Evolutionary conservation across 176 grass and related monocot species (phyloP).

Genomic region (Aegilops sharonensis): DNA sequence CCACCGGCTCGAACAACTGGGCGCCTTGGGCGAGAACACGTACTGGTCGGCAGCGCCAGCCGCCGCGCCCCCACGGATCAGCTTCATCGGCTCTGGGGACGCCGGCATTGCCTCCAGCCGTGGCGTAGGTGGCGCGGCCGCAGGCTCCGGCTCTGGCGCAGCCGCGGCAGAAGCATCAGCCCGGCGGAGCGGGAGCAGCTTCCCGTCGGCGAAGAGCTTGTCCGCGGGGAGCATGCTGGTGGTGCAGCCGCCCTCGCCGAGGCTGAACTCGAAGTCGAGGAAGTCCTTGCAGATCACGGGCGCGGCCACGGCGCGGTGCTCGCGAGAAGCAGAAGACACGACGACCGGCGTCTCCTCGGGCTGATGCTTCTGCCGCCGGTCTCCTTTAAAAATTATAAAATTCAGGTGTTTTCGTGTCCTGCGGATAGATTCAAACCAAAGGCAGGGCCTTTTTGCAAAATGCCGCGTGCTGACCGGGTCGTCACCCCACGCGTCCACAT

Average conservation of each 20-base stretch:
- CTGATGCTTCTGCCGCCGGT: too few relatives aligned
- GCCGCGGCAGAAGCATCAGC: background rate
- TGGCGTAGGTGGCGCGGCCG: background rate
- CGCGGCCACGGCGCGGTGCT: background rate
- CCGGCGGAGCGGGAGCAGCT: constrained; percentile 65
- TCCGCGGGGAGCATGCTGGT: constrained; percentile 77
- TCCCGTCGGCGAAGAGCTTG: constrained; percentile 82
- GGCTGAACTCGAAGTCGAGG: constrained; percentile 87
- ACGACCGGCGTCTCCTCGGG: background rate
- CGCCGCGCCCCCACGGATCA: constrained; percentile 26
- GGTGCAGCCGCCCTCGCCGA: constrained; percentile 54
- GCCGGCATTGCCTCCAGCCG: background rate
- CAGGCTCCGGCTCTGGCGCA: background rate
- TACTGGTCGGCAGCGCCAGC: constrained; percentile 42
- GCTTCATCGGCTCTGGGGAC: constrained; percentile 37
- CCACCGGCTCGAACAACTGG: constrained; percentile 85
- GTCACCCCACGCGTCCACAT: too few relatives aligned
- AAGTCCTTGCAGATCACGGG: constrained; percentile 62
- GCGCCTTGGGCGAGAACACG: constrained; percentile 85
- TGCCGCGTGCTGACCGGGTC: too few relatives aligned
- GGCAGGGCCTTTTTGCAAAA: too few relatives aligned
- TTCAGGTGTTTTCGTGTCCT: too few relatives aligned
- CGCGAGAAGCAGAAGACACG: constrained; percentile 12
- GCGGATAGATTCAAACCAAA: too few relatives aligned
- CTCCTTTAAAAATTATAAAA: too few relatives aligned